Conservation (phyloP, 768 basidiomycete genomes). For the Russula abietina region DNA sequence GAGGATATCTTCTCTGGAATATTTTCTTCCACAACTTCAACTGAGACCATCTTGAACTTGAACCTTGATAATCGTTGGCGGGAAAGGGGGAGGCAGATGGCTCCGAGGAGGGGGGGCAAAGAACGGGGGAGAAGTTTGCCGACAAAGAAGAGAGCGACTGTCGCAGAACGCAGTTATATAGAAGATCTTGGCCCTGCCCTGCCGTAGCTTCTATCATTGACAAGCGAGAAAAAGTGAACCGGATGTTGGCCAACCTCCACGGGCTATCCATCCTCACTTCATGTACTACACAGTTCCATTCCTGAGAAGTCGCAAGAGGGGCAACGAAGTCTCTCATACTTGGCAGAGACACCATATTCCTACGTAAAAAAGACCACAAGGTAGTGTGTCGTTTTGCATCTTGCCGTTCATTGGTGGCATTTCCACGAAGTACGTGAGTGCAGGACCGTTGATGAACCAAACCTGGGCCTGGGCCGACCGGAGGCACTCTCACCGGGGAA, state of each 20-base stretch:
- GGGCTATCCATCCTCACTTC: not conserved
- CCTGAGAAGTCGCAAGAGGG: not conserved
- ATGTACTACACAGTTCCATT: not conserved
- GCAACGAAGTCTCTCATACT: not conserved
- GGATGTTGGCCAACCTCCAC: not conserved
- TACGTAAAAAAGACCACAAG: not conserved
- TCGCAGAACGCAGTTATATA: not conserved
- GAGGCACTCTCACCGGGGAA: too few relatives aligned
- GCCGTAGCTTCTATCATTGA: not conserved
- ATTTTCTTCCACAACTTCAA: not conserved
- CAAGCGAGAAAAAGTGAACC: not conserved
- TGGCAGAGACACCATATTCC: not conserved
- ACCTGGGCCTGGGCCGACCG: too few relatives aligned
- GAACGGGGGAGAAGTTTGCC: not conserved
- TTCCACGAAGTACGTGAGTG: too few relatives aligned
- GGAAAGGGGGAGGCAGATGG: not conserved
- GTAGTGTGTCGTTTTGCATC: not conserved
- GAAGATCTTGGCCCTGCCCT: not conserved
- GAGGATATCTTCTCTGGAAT: conserved; percentile 12
- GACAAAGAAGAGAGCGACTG: not conserved
- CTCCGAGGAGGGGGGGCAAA: not conserved
- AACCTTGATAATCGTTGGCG: conserved; percentile 13
- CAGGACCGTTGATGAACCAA: too few relatives aligned
- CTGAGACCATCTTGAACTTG: not conserved
- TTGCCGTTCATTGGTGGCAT: not conserved